Base-by-base conservation (phyloP, 495 filamentous ascomycete species). In the Podospora pseudocomata region DNA sequence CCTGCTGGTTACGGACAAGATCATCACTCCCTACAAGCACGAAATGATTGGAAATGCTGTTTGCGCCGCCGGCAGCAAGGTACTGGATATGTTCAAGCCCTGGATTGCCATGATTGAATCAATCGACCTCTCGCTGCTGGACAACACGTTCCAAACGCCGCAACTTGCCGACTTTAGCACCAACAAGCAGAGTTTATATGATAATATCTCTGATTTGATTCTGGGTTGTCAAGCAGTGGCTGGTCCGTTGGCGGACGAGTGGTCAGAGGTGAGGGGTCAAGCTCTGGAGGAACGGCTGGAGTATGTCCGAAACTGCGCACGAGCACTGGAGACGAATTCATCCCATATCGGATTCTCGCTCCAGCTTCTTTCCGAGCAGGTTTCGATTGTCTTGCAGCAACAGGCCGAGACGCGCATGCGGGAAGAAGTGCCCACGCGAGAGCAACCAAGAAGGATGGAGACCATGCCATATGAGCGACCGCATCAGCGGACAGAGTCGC, bases 171-270 rank as follows among this genome's bases (percentile, higher is more conserved):
- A 98, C 72, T 97, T 97, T 75, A 88, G 88, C 71, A 84, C 88
- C 32, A 92, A 95, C 72, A 98, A 97, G 80, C 95, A 99, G 75
- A 88, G 89, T 67, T 80, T 96, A 39, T 97, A 97, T 76, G 95
- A 98, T 79, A 89, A 91, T 23, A 90, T 96, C 68, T 92, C 92
- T 57, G 95, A 99, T 74, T 85, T 99, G 58, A 79, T 97, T 15
- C 75, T 97, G 20, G 87, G 89, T 65, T 96, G 93, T 75, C 94
- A 98, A 77, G 87, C 88, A 7, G 89, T 97, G 13, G 90, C 94
- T 13, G 91, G 92, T 16, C 94, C 96, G 44, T 81, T 99, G 32
- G 91, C 89, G 13, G 95, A 99, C 75, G 95, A 99, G 78, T 99
- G 95, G 95, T 87, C 93, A 23, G 93, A 96, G 72, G 80, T 91